Evolutionary conservation across 148 eudicot genomes (phyloP), one percentile per base, ranked within the genome.

Genomic region (Persicaria tinctoria): DNA sequence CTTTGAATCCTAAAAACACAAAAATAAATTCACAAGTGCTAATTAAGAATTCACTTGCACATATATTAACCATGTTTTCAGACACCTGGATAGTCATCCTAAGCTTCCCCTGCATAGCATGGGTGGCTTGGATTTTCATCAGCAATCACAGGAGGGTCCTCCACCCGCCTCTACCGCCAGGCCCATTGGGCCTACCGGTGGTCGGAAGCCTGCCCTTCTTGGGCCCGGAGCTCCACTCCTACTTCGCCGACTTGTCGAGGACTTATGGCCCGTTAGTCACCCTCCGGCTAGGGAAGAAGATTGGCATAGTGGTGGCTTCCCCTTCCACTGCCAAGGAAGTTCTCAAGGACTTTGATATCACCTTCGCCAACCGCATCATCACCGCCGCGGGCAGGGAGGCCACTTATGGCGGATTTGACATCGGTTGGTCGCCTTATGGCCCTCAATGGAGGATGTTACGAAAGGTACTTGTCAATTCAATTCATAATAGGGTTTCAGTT

Each of bases 311-410:
- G 11, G 60, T 88, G 69, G 74, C 77, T 56, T 90, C 95, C 0
- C 88, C 93, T 0, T 78, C 77, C 0, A 18, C 73, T 13, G 97
- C 95, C 0, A 83, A 78, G 8, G 88, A 87, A 70, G 86, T 92
- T 3, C 86, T 90, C 8, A 86, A 79, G 38, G 91, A 85, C 55
- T 77, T 88, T 6, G 91, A 92, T 72, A 70, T 72, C 73, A 77
- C 76, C 16, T 92, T 92, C 46, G 93, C 95, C 80, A 90, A 88
- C 84, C 89, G 84, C 0, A 93, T 88, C 59, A 82, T 85, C 14
- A 86, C 97, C 2, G 87, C 54, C 0, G 97, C 91, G 1, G 92
- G 80, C 5, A 69, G n/a, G 10, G 83, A 74, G 16, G 81, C 78
- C 2, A 16, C 86, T 0, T 84, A 88, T 60, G 97, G 97, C 9